A percentile compares a stretch with the other conserved stretches of the same genome.
phyloP scores from a whole-genome alignment of 257 asterid genomes.

The Buddleja alternifolia region DNA sequence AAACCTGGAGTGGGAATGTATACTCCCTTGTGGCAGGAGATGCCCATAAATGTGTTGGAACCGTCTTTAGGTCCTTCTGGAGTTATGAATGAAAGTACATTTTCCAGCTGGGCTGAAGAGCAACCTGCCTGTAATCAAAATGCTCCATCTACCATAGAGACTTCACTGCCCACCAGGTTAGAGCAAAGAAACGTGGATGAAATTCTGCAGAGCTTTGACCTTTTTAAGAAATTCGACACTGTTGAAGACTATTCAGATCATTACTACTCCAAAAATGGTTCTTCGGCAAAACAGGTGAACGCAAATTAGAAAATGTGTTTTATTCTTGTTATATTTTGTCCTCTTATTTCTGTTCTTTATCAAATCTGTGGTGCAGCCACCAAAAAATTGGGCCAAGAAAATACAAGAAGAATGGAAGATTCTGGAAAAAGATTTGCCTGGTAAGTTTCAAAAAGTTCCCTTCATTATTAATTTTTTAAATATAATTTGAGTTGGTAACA shows the following conservation, averaged over 20 bases:
- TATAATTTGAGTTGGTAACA: too few relatives aligned
- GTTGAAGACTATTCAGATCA: conserved; percentile 80
- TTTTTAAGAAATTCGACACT: conserved; percentile 70
- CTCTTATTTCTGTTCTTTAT: conserved; percentile 9
- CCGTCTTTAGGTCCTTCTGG: conserved; percentile 32
- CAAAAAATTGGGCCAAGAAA: conserved; percentile 82
- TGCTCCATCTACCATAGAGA: conserved; percentile 37
- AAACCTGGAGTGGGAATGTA: conserved; percentile 27
- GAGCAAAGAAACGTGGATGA: conserved; percentile 49
- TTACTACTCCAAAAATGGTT: conserved; percentile 42
- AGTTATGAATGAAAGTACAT: conserved; percentile 31
- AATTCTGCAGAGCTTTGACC: conserved; percentile 42
- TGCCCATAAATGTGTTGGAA: conserved; percentile 26
- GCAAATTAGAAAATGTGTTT: conserved; percentile 1
- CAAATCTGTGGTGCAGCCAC: conserved; percentile 45
- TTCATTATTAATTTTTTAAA: not conserved
- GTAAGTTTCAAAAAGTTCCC: conserved; percentile 37
- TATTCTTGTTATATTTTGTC: conserved; percentile 8
- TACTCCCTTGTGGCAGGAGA: conserved; percentile 33
- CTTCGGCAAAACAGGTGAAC: conserved; percentile 55
- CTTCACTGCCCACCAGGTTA: conserved; percentile 33
- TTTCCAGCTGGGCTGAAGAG: conserved; percentile 28
- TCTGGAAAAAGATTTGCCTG: conserved; percentile 86
- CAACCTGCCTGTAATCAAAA: conserved; percentile 31
- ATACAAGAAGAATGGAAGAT: conserved; percentile 95